Evolutionary conservation across 2,329 filamentous ascomycete species (phyloP).

Genomic region (Stachybotrys chlorohalonatus): DNA sequence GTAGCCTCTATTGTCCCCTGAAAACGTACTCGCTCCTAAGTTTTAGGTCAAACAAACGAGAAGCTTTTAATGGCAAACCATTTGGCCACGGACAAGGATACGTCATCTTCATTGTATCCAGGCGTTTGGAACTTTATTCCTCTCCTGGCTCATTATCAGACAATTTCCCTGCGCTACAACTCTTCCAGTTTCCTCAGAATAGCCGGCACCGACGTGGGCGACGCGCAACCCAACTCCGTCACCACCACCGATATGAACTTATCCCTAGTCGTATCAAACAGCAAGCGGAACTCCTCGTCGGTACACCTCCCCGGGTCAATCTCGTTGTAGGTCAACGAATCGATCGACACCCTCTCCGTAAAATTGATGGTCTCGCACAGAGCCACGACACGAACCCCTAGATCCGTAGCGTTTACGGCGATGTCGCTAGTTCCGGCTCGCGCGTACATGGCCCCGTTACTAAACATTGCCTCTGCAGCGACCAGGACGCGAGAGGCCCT

Average conservation of each 20-base stretch:
- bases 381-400: slow-evolving; percentile 73
- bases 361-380: slow-evolving; percentile 96
- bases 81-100: background rate
- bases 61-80: no score
- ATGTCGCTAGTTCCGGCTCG: slow-evolving; percentile 80
- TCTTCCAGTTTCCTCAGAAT: slow-evolving; percentile 50
- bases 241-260: slow-evolving; percentile 83
- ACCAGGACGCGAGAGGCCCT: slow-evolving; percentile 64
- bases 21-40: no score
- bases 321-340: slow-evolving; percentile 92
- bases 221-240: slow-evolving; percentile 81
- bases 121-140: background rate
- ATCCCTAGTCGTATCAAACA: slow-evolving; percentile 88
- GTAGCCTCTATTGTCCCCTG: no score
- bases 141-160: background rate
- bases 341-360: slow-evolving; percentile 72
- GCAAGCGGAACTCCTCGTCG: slow-evolving; percentile 48
- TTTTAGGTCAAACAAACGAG: no score
- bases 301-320: slow-evolving; percentile 65
- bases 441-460: slow-evolving; percentile 84
- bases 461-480: slow-evolving; percentile 90
- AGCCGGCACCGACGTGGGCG: slow-evolving; percentile 73
- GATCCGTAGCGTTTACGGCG: slow-evolving; percentile 70
- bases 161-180: slow-evolving; percentile 24
- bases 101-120: background rate